Evolutionary conservation across 1,284 basidiomycete genomes (phyloP), one percentile per base, ranked within the genome.

Genomic region (Veloporphyrellus conicus): DNA sequence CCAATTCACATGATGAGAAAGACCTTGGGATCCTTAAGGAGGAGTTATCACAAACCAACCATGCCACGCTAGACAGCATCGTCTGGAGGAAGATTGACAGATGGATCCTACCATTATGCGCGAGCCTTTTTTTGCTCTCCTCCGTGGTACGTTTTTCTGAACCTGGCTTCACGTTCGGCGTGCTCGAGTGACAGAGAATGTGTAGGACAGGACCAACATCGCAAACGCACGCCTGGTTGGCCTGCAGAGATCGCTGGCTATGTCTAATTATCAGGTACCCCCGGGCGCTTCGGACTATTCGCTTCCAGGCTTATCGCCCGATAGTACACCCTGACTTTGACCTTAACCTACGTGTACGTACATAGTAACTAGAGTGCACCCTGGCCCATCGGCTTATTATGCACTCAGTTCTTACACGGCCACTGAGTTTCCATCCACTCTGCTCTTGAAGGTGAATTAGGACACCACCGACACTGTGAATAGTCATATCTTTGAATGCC

Each of bases 161-260:
- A 18, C 32, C 19, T 14, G 18, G 11, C 28, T 32, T 20, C 18
- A 9, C 11, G 14, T 11, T n/a, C 7, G 2, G 14, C 12, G 3
- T 42, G 4, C 36, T 15, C 33, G n/a, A 33, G 14, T 31, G 22
- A 3, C 33, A 10, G 2, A 27, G 3, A 5, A n/a, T 46, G 6
- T 18, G 12, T 42, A 63, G 61, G 61, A 63, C 35, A 56, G 72
- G 35, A 73, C 74, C 1, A 82, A 81, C 52, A 71, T 82, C 27
- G 75, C 72, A 4, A 83, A 84, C 57, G 81, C 82, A 15, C 71
- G 74, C 1, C 69, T 84, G 0, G 81, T 79, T 11, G 81, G 81
- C 7, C 61, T 84, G 27, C 74, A 78, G 54, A 72, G 63, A 34
- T 71, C 77, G 27, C 66, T 85, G 19, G 57, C 64, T 11, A 71